phyloP scores from a whole-genome alignment of 169 alveolate genomes.

The Cryptosporidium parvum region DNA sequence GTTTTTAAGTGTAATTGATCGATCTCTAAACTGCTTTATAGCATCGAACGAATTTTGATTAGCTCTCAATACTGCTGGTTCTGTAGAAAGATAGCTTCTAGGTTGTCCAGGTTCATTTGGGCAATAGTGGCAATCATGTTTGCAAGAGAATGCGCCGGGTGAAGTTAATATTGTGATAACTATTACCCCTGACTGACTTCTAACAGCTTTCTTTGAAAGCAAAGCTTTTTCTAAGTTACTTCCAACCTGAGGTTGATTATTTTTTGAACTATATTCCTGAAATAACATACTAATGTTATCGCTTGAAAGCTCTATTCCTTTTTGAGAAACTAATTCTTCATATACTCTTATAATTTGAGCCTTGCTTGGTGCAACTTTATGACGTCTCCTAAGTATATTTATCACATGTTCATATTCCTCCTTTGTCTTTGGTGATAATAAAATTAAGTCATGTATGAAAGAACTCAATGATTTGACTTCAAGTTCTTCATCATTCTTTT shows the following conservation, averaged over 20 bases:
- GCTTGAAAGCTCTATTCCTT: conserved; percentile 15
- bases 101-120: conserved; percentile 97
- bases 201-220: conserved; percentile 83
- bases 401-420: conserved; percentile 76
- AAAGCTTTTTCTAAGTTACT: conserved; percentile 44
- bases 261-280: conserved; percentile 18
- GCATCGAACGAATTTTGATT: conserved; percentile 93
- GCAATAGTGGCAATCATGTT: conserved; percentile 93
- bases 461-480: conserved; percentile 58
- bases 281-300: conserved; percentile 1
- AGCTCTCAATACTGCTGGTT: conserved; percentile 95
- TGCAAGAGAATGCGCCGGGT: conserved; percentile 93
- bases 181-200: conserved; percentile 91
- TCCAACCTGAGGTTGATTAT: background rate
- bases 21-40: conserved; percentile 90
- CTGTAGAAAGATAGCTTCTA: conserved; percentile 93
- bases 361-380: conserved; percentile 79
- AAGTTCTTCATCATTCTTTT: conserved; percentile 58
- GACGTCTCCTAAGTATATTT: conserved; percentile 74
- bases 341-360: conserved; percentile 80
- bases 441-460: conserved; percentile 76
- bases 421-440: conserved; percentile 66
- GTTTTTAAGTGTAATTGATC: conserved; percentile 91
- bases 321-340: conserved; percentile 76
- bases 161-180: conserved; percentile 94